Evolutionary conservation across 257 asterid genomes (phyloP).

Genomic region (Solanum piurae): DNA sequence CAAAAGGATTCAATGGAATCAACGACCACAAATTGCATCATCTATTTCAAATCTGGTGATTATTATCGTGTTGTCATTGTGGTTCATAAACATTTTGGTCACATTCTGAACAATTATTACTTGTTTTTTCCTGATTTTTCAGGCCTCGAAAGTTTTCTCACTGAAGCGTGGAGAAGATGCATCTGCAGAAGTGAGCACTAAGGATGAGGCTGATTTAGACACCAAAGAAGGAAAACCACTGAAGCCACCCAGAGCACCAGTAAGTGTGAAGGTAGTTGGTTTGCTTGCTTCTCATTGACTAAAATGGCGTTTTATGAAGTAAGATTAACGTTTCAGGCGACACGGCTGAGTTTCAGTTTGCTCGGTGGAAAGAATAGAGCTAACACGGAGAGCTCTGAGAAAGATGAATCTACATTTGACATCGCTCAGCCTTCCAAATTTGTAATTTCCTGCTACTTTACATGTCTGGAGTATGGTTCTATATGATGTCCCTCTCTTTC

Average conservation of each 20-base stretch:
- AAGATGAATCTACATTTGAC: conserved; percentile 19
- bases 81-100: not conserved
- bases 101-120: not conserved
- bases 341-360: conserved; percentile 7
- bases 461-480: not conserved
- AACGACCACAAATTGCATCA: conserved; percentile 38
- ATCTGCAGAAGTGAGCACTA: conserved; percentile 3
- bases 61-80: not conserved
- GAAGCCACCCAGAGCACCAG: conserved; percentile 59
- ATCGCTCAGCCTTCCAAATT: conserved; percentile 22
- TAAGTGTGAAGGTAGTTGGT: conserved; percentile 17
- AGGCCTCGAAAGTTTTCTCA: conserved; percentile 48
- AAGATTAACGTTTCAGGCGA: not conserved
- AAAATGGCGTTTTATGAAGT: not conserved
- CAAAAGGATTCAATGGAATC: conserved; percentile 29
- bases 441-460: conserved; percentile 9
- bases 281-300: not conserved
- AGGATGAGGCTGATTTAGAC: conserved; percentile 26
- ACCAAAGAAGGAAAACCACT: conserved; percentile 27
- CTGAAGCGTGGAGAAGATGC: conserved; percentile 24
- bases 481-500: not conserved
- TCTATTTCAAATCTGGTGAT: conserved; percentile 69
- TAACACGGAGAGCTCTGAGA: conserved; percentile 18
- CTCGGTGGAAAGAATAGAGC: conserved; percentile 18
- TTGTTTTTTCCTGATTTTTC: conserved; percentile 3